Evolutionary conservation across 2,329 filamentous ascomycete genomes (phyloP).

Genomic region (Harringtonia aguacate): DNA sequence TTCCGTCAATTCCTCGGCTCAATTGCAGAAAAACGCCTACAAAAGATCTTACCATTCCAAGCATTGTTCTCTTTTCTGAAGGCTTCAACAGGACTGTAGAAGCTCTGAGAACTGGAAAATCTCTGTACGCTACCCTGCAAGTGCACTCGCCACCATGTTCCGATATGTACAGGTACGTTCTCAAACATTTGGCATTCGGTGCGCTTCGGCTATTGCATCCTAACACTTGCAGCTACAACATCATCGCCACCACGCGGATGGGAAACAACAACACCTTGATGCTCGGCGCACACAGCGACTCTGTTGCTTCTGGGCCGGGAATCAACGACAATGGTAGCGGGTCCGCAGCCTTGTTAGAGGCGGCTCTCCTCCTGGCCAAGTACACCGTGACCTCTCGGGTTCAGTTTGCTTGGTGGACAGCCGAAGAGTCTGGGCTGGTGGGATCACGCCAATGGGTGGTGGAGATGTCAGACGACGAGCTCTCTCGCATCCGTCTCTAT

Average conservation of each 20-base stretch:
- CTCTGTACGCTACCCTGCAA: no score
- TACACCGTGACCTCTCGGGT: slow-evolving; percentile 40
- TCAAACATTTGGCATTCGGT: no score
- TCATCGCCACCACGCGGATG: slow-evolving; percentile 47
- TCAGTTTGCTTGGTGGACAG: slow-evolving; percentile 53
- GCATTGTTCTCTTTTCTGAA: no score
- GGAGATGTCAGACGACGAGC: slow-evolving; percentile 29
- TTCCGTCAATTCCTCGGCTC: no score
- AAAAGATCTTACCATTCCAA: no score
- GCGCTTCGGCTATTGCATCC: no score
- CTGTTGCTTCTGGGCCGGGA: slow-evolving; percentile 48
- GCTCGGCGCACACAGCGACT: slow-evolving; percentile 51
- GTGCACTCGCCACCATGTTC: no score
- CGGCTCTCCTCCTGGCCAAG: slow-evolving; percentile 50
- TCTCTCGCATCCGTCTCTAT: slow-evolving; percentile 40
- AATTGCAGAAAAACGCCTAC: no score
- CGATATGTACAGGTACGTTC: no score
- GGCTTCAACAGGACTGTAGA: no score
- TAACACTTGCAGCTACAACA: slow-evolving; percentile 30
- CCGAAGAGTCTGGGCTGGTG: slow-evolving; percentile 46
- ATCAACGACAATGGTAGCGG: slow-evolving; percentile 59
- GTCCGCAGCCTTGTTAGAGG: slow-evolving; percentile 44
- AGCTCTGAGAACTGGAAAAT: no score
- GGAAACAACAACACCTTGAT: slow-evolving; percentile 50
- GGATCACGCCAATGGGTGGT: slow-evolving; percentile 44